Evolutionary conservation across 306 rosid species (phyloP), one percentile per base, ranked within the genome.

Genomic region (Rubus idaeus): DNA sequence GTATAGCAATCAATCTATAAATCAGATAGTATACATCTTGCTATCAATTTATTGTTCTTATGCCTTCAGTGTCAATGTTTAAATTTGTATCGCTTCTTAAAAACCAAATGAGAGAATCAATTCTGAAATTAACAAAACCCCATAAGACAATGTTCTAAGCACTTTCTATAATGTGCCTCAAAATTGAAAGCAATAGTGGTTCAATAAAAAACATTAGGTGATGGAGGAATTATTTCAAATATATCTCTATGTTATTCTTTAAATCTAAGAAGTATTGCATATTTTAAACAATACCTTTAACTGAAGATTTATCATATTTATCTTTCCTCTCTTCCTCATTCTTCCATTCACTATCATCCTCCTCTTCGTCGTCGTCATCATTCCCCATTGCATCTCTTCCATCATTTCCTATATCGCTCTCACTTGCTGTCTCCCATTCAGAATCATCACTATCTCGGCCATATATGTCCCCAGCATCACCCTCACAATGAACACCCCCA

Each of bases 391-490:
- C 90, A 75, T 90, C 91, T 79, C 91, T 88, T 80, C 97, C 95
- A 84, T 91, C 98, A 77, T 89, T 92, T 71, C 97, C 99, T 67
- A 87, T 86, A 87, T 96, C 99, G 47, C 99, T 96, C 86, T 96
- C 99, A 79, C 99, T 96, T 18, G 99, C 99, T 1, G 99, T 96
- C 87, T 96, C 99, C 99, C 99, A 96, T 80, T 96, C 99, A 5
- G 99, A 96, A 83, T 92, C 98, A 83, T 96, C 99, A 37, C 88
- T 88, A 73, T 90, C 97, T 46, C 85, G 90, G 72, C 96, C 97
- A 87, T 88, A 95, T 44, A 90, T 44, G 65, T 89, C 96, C 70
- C 97, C 97, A n/a, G 86, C 97, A 86, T 88, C 97, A 73, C 93
- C 97, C 81, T 92, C 94, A 78, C 90, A 86, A 51, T 87, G 98